These are phyloP conservation scores for Huiozyma naganishii DNA, from an alignment of 805 yeast genomes.

Conservation along the genomic window DNA sequence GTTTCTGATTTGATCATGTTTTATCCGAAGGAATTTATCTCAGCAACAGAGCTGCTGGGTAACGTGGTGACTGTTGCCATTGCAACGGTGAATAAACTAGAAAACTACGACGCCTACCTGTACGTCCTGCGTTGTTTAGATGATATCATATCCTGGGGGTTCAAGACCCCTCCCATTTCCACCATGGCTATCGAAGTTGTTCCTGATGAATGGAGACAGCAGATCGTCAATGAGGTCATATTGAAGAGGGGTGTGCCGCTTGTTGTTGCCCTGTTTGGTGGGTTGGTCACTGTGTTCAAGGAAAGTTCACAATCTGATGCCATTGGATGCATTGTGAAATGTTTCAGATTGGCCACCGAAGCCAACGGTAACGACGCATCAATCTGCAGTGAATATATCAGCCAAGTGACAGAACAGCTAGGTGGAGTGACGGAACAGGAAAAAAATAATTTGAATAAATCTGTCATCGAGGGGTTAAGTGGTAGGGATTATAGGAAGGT, in stretches of 20 bases:
- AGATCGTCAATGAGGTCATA: constrained; percentile 37
- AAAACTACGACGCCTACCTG: constrained; percentile 61
- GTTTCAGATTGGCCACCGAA: constrained; percentile 45
- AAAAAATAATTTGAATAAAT: constrained; percentile 46
- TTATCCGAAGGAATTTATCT: constrained; percentile 34
- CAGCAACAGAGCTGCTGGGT: constrained; percentile 33
- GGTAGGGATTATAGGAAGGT: constrained; percentile 66
- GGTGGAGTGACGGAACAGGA: constrained; percentile 60
- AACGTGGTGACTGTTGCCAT: constrained; percentile 51
- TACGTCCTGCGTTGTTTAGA: constrained; percentile 66
- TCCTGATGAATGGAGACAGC: constrained; percentile 43
- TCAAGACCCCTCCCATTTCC: constrained; percentile 69
- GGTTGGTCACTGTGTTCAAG: constrained; percentile 63
- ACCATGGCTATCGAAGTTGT: constrained; percentile 41
- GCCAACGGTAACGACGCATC: constrained; percentile 30
- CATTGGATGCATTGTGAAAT: constrained; percentile 58
- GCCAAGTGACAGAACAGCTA: constrained; percentile 36
- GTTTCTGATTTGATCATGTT: constrained; percentile 67
- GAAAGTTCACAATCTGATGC: constrained; percentile 62
- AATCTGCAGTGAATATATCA: constrained; percentile 45
- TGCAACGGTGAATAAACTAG: constrained; percentile 37
- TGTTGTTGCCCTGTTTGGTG: constrained; percentile 43
- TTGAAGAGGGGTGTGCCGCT: constrained; percentile 46
- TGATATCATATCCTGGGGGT: constrained; percentile 80
- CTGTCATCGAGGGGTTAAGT: constrained; percentile 48